Conservation (phyloP, 1,139 yeast genomes). For the Diutina neorugosa region DNA sequence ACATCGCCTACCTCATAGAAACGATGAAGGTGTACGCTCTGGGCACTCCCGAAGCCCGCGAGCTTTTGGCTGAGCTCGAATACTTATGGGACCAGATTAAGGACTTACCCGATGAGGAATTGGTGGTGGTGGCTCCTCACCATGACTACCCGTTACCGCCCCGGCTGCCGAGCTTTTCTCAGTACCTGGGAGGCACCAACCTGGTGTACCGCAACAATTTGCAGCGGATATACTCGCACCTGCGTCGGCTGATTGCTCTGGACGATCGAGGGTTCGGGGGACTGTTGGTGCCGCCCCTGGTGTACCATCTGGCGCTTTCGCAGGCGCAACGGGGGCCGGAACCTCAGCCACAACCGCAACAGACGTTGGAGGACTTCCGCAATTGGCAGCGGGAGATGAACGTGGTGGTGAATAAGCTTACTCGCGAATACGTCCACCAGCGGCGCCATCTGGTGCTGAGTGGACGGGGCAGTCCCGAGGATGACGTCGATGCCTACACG, state of each 20-base stretch:
- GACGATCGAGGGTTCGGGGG: neutral
- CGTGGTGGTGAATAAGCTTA: conserved; percentile 25
- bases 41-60: conserved; percentile 58
- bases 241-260: conserved; percentile 16
- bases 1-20: conserved; percentile 55
- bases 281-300: neutral
- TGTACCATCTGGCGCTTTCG: neutral
- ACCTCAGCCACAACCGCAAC: neutral
- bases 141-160: conserved; percentile 1
- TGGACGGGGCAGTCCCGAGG: conserved; percentile 7
- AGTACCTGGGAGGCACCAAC: conserved; percentile 14
- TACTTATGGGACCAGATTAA: conserved; percentile 67
- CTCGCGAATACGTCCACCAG: conserved; percentile 20
- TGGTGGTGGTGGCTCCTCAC: conserved; percentile 6
- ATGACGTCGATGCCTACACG: conserved; percentile 13
- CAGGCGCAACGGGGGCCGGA: neutral
- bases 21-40: conserved; percentile 65
- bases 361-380: conserved; percentile 23
- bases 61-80: conserved; percentile 53
- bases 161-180: neutral
- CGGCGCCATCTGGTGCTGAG: conserved; percentile 1
- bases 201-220: conserved; percentile 24
- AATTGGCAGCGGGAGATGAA: conserved; percentile 37
- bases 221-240: conserved; percentile 34
- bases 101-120: conserved; percentile 23